Percentiles rank a stretch among this genome's conserved stretches.
Evolutionary conservation across 805 yeast species (phyloP).

Genomic region (Candida schatavii): DNA sequence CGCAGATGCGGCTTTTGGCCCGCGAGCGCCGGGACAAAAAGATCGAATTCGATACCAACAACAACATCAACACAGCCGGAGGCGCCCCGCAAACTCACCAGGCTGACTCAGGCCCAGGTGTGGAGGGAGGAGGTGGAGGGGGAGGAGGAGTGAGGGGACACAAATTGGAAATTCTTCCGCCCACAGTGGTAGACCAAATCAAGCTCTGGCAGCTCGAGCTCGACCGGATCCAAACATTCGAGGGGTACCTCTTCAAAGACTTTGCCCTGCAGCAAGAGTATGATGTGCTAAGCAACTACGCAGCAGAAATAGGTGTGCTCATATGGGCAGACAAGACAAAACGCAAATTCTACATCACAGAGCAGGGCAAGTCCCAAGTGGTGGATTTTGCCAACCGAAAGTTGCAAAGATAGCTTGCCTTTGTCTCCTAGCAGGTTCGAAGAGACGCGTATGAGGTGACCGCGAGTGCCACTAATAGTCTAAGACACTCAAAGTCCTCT

Average conservation of each 20-base stretch:
- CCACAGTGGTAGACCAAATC: constrained; percentile 96
- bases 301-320: constrained; percentile 86
- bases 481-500: too few relatives aligned
- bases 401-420: constrained; percentile 3
- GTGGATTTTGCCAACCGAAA: constrained; percentile 82
- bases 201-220: constrained; percentile 94
- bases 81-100: constrained; percentile 35
- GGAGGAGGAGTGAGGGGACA: too few relatives aligned
- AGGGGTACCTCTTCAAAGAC: constrained; percentile 86
- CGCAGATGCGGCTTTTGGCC: constrained; percentile 77
- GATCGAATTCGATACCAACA: constrained; percentile 57
- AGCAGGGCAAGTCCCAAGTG: constrained; percentile 84
- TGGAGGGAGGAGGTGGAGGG: too few relatives aligned
- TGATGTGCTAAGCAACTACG: constrained; percentile 68
- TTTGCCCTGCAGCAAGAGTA: constrained; percentile 77
- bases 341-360: constrained; percentile 78
- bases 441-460: too few relatives aligned
- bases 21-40: constrained; percentile 67
- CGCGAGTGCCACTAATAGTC: too few relatives aligned
- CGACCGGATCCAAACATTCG: constrained; percentile 84
- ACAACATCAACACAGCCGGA: constrained; percentile 45
- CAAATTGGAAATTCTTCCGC: constrained; percentile 70
- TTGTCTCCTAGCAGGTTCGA: too few relatives aligned
- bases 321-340: constrained; percentile 78
- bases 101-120: constrained; percentile 20